phyloP scores from a whole-genome alignment of 2,329 filamentous ascomycete species.

The Pseudogymnoascus destructans region DNA sequence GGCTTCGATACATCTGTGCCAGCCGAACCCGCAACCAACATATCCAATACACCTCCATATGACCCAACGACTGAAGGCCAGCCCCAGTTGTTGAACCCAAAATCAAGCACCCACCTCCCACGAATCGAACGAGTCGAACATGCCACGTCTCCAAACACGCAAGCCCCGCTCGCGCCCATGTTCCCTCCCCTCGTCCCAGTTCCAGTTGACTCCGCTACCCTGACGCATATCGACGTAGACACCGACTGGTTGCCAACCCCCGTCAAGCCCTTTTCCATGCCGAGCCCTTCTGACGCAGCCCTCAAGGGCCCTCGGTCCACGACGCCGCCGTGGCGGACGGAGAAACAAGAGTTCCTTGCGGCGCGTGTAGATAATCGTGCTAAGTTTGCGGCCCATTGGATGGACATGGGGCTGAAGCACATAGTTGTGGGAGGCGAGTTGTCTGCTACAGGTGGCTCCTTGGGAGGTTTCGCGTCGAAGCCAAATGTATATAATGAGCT shows the following conservation, averaged over 20 bases:
- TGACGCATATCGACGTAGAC: background rate
- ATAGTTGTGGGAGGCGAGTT: background rate
- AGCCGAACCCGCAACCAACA: background rate
- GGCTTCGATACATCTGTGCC: background rate
- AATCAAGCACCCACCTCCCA: background rate
- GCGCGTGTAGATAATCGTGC: background rate
- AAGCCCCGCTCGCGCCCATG: background rate
- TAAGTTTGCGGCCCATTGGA: background rate
- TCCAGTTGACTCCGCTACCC: background rate
- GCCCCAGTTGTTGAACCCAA: background rate
- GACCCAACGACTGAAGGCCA: background rate
- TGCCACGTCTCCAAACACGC: background rate
- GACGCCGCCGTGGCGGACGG: background rate
- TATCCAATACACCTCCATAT: background rate
- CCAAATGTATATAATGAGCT: background rate
- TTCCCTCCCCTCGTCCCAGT: background rate
- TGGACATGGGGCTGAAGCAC: background rate
- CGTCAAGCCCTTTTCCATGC: background rate
- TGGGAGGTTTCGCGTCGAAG: background rate
- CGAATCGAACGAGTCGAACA: background rate
- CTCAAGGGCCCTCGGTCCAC: background rate
- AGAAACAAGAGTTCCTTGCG: conserved; percentile 2
- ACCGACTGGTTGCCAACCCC: too few relatives aligned
- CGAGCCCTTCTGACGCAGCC: background rate
- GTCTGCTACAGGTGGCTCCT: background rate